Evolutionary conservation across 768 basidiomycete species (phyloP), one percentile per base, ranked within the genome.

Genomic region (Suillus clintonianus): DNA sequence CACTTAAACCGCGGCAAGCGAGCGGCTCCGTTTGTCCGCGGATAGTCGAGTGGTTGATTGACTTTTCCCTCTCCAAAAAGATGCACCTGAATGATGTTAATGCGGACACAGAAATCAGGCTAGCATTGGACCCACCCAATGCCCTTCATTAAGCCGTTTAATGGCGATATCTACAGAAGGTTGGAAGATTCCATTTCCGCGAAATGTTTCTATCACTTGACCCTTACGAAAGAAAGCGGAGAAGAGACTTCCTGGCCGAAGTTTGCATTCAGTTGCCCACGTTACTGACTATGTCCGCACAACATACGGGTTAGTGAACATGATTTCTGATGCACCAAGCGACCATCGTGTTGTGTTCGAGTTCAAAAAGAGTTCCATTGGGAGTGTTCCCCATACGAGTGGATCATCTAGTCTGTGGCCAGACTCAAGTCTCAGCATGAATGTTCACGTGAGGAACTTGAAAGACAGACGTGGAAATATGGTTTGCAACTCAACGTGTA

Each of bases 51-150:
- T 22, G 88, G 85, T 71, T 94, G 96, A 70, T 91, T 90, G 54
- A 97, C 85, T 69, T 90, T 92, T 27, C 95, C 94, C 77, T 97
- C 96, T 5, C 92, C 85, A 68, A 93, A 98, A 39, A 97, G 82
- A 70, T 98, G 96, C 19, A 98, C 82, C 95, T 97, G 60, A 24
- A 57, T 34, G 53, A 34, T 36, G 58, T 64, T 60, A 45, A 59
- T 34, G 39, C 55, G 45, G 62, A 27, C 10, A 11, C 22, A 19
- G 48, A 64, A 42, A 36, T 59, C 32, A 34, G 24, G 27, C 19
- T 37, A 32, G 32, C 39, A n/a, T n/a, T 15, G 30, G 22, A 42
- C 80, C 88, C 69, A 97, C 95, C 96, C 96, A 99, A 58, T 83
- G 84, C 22, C 96, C 96, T 53, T 82, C 75, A 72, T 97, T 85